phyloP scores from a whole-genome alignment of 2,329 filamentous ascomycete genomes.

The Phialophora macrospora region DNA sequence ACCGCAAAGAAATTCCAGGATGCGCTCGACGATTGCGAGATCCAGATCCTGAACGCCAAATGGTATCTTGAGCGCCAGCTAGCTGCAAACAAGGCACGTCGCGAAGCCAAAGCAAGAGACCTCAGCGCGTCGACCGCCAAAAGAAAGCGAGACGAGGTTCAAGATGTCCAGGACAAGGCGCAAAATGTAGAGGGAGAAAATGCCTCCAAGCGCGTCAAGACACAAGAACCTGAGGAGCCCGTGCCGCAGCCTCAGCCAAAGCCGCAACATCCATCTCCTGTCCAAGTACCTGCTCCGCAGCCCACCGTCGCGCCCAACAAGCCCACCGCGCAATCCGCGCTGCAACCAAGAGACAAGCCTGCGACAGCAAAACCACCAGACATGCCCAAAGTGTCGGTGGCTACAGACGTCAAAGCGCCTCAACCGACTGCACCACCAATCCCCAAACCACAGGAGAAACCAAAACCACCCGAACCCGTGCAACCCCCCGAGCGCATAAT shows the following conservation, averaged over 20 bases:
- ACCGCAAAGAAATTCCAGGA: constrained; percentile 39
- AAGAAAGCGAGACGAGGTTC: constrained; percentile 34
- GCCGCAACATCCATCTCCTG: constrained; percentile 15
- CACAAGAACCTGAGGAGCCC: constrained; percentile 29
- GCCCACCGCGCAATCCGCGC: background rate
- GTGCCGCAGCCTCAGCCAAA: constrained; percentile 16
- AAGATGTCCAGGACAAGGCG: constrained; percentile 27
- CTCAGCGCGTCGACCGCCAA: constrained; percentile 33
- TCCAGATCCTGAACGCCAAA: constrained; percentile 40
- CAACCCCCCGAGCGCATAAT: constrained; percentile 37
- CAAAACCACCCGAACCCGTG: constrained; percentile 26
- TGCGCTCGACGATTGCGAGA: constrained; percentile 40
- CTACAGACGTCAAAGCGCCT: constrained; percentile 25
- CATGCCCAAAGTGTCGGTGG: constrained; percentile 21
- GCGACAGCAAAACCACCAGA: constrained; percentile 24
- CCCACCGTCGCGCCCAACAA: background rate
- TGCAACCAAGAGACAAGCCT: constrained; percentile 17
- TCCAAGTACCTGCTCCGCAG: constrained; percentile 12
- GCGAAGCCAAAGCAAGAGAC: constrained; percentile 37
- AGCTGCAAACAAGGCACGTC: constrained; percentile 33
- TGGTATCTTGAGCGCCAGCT: constrained; percentile 40
- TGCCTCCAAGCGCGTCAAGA: constrained; percentile 36
- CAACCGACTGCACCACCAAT: constrained; percentile 17
- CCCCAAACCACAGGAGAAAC: constrained; percentile 26
- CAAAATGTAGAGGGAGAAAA: constrained; percentile 25